phyloP scores from a whole-genome alignment of 1,139 yeast genomes.

The Diutina siamensis region DNA sequence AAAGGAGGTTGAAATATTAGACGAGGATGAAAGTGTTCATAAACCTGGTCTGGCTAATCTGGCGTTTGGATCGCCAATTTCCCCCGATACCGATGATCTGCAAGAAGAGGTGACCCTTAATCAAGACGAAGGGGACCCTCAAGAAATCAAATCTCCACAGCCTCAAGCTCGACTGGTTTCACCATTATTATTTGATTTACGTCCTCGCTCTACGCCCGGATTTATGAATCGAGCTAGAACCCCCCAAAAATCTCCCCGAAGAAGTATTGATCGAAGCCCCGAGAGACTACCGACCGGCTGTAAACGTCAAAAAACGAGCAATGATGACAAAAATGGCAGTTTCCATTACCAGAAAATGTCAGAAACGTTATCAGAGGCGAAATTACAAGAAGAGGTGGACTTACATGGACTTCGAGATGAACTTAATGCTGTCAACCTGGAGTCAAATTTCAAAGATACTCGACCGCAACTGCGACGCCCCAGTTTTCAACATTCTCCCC shows the following conservation, averaged over 20 bases:
- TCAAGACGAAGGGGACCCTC: too few species aligned
- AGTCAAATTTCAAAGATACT: not conserved
- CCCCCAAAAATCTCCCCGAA: not conserved
- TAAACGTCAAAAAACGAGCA: not conserved
- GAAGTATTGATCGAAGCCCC: not conserved
- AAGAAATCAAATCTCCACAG: too few species aligned
- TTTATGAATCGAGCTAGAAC: not conserved
- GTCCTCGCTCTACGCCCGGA: not conserved
- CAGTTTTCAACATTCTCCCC: not conserved
- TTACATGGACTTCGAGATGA: not conserved
- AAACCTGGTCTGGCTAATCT: not conserved
- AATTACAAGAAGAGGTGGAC: not conserved
- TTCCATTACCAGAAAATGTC: not conserved
- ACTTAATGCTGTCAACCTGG: not conserved
- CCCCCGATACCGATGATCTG: not conserved
- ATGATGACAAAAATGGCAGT: not conserved
- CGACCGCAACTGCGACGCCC: not conserved
- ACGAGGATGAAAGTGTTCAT: not conserved
- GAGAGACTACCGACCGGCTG: not conserved
- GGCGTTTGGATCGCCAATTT: not conserved
- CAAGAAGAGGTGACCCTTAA: not conserved
- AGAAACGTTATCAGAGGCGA: not conserved
- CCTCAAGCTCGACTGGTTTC: too few species aligned
- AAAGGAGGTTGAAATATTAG: not conserved
- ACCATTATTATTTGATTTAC: not conserved